These are phyloP conservation scores for Metschnikowia chrysomelidarum DNA, from an alignment of 805 yeast genomes.

Conservation along the genomic window DNA sequence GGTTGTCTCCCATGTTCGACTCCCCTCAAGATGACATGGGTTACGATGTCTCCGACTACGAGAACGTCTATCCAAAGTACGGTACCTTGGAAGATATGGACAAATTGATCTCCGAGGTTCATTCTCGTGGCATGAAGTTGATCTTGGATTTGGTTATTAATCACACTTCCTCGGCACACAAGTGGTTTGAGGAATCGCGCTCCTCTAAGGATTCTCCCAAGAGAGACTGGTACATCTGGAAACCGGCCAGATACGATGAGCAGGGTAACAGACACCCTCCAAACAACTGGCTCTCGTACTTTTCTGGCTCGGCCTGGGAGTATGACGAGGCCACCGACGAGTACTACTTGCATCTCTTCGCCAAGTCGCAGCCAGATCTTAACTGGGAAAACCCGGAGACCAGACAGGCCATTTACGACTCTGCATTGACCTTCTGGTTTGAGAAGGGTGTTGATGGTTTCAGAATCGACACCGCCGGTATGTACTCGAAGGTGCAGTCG, in stretches of 20 bases:
- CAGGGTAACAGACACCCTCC: slow-evolving; percentile 55
- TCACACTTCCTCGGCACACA: slow-evolving; percentile 55
- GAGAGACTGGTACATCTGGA: slow-evolving; percentile 64
- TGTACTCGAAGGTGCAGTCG: slow-evolving; percentile 47
- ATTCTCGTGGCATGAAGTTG: slow-evolving; percentile 49
- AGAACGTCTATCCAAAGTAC: slow-evolving; percentile 48
- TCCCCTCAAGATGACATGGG: slow-evolving; percentile 66
- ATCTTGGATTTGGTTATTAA: slow-evolving; percentile 57
- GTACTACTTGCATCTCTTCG: slow-evolving; percentile 55
- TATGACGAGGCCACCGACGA: slow-evolving; percentile 54
- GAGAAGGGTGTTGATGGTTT: slow-evolving; percentile 58
- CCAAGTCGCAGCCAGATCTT: slow-evolving; percentile 55
- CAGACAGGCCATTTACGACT: slow-evolving; percentile 41
- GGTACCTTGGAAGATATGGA: slow-evolving; percentile 56
- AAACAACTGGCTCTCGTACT: slow-evolving; percentile 54
- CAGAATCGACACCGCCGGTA: slow-evolving; percentile 55
- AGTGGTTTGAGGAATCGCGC: slow-evolving; percentile 57
- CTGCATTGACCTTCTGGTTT: slow-evolving; percentile 53
- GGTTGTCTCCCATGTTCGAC: slow-evolving; percentile 59
- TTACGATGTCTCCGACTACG: slow-evolving; percentile 56
- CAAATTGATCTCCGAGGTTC: slow-evolving; percentile 44
- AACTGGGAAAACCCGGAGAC: slow-evolving; percentile 55
- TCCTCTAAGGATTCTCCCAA: slow-evolving; percentile 50
- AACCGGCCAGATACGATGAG: slow-evolving; percentile 44
- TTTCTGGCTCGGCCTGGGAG: slow-evolving; percentile 57